Evolutionary conservation across 129 eudicot species (phyloP), one percentile per base, ranked within the genome.

Genomic region (Arctium lappa): DNA sequence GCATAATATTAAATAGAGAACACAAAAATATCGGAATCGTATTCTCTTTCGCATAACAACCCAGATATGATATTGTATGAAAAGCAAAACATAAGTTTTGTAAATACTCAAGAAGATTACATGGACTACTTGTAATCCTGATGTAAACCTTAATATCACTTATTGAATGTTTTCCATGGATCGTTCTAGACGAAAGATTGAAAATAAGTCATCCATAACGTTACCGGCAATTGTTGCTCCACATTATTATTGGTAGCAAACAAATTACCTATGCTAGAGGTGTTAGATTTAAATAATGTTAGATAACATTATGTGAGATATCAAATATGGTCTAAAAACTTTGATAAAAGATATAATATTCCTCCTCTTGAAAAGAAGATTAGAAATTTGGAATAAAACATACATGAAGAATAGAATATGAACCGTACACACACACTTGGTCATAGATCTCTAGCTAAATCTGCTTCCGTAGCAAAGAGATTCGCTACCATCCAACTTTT

Each of bases 401-500:
- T 84, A 15, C 39, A 50, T 33, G 32, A 72, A 29, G 71, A 79
- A 79, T 6, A 31, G 72, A 73, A 60, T 79, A 48, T 74, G 29
- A 72, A 79, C 83, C 76, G 83, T 79, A 84, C 87, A 42, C 44
- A 73, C 16, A 53, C 85, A 62, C 79, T 72, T 81, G 78, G 60
- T 4, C 73, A 62, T 46, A 73, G 16, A 72, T n/a, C 34, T 38
- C n/a, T 18, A 22, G 27, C 27, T 22, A 18, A 44, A 72, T 81
- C 76, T 73, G 73, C 79, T 73, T 79, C 53, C 76, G 79, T 73
- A 84, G 32, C 34, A 65, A 5, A 39, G 15, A 73, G 69, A 79
- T 84, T 84, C 83, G 70, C 32, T 79, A 60, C 31, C 33, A 33
- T 30, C 87, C 83, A 78, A 38, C 87, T 78, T 83, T 77, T 71